Percentiles rank a stretch among this genome's conserved stretches.
Conservation (phyloP, 768 basidiomycete genomes). For the Fomitopsis serialis region DNA sequence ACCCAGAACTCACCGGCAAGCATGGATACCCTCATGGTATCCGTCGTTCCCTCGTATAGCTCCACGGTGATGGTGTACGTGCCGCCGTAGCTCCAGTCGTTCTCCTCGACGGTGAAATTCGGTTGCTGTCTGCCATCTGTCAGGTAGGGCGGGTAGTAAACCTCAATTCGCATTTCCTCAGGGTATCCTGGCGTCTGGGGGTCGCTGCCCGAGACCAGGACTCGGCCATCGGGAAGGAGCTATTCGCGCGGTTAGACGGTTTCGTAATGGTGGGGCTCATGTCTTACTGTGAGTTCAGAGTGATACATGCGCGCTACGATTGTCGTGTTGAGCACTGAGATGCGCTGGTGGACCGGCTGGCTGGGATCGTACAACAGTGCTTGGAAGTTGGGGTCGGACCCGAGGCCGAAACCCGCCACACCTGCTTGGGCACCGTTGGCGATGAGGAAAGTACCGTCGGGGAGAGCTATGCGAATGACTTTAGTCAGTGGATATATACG, state of each 20-base stretch:
- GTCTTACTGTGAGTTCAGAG: slow-evolving; percentile 53
- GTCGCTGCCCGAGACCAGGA: slow-evolving; percentile 74
- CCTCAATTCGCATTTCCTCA: slow-evolving; percentile 74
- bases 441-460: slow-evolving; percentile 74
- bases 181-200: slow-evolving; percentile 57
- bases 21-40: slow-evolving; percentile 55
- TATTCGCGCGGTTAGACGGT: not conserved
- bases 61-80: slow-evolving; percentile 46
- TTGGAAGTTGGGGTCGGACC: slow-evolving; percentile 51
- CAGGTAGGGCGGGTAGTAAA: slow-evolving; percentile 87
- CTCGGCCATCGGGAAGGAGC: slow-evolving; percentile 68
- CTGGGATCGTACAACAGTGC: slow-evolving; percentile 71
- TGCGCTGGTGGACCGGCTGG: slow-evolving; percentile 49
- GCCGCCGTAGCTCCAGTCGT: slow-evolving; percentile 60
- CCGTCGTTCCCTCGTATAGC: slow-evolving; percentile 34
- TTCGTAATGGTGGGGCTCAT: not conserved
- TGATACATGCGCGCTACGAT: slow-evolving; percentile 76
- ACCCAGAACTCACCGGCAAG: slow-evolving; percentile 45
- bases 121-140: slow-evolving; percentile 59
- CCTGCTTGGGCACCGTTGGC: slow-evolving; percentile 70
- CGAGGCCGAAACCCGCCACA: slow-evolving; percentile 70
- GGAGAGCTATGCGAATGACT: slow-evolving; percentile 46
- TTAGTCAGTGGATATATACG: too few relatives aligned
- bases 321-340: slow-evolving; percentile 62
- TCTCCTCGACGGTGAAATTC: slow-evolving; percentile 46